These are phyloP conservation scores for Podospora appendiculata DNA, from an alignment of 495 filamentous ascomycete genomes.

Conservation along the genomic window DNA sequence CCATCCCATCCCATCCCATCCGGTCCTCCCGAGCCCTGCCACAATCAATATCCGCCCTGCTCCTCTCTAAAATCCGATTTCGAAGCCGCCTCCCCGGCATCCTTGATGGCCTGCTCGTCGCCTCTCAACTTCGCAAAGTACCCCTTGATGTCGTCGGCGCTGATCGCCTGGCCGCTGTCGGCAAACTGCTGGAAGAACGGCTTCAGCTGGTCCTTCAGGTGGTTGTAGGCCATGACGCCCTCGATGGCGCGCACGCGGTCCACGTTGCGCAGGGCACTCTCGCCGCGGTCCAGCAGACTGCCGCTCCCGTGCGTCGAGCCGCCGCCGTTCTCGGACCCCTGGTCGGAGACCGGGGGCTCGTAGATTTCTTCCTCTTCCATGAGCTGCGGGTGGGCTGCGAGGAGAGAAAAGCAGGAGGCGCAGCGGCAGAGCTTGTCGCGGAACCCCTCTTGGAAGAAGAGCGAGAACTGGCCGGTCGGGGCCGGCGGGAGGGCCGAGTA, in stretches of 20 bases:
- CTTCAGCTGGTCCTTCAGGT: conserved; percentile 89
- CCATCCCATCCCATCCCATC: too few species aligned
- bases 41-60: conserved; percentile 48
- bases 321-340: conserved; percentile 33
- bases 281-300: conserved; percentile 79
- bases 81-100: conserved; percentile 36
- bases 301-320: conserved; percentile 46
- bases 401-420: conserved; percentile 63
- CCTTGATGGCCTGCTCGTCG: conserved; percentile 55
- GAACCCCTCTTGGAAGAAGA: conserved; percentile 74
- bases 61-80: conserved; percentile 44
- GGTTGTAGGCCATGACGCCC: conserved; percentile 94
- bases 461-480: conserved; percentile 55
- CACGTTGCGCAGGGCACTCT: conserved; percentile 80
- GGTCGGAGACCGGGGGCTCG: conserved; percentile 70
- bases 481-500: conserved; percentile 42
- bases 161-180: conserved; percentile 75
- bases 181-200: conserved; percentile 88
- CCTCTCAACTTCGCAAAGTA: conserved; percentile 93
- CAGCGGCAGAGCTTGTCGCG: conserved; percentile 72
- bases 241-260: conserved; percentile 92
- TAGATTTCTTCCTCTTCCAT: conserved; percentile 91
- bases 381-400: conserved; percentile 63
- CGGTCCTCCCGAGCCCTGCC: too few species aligned
- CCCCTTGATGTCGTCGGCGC: conserved; percentile 88